Percentiles rank a stretch among this genome's conserved stretches.
These are phyloP conservation scores for Boletus vermiculosoides DNA, from an alignment of 768 basidiomycete species.

Conservation along the genomic window DNA sequence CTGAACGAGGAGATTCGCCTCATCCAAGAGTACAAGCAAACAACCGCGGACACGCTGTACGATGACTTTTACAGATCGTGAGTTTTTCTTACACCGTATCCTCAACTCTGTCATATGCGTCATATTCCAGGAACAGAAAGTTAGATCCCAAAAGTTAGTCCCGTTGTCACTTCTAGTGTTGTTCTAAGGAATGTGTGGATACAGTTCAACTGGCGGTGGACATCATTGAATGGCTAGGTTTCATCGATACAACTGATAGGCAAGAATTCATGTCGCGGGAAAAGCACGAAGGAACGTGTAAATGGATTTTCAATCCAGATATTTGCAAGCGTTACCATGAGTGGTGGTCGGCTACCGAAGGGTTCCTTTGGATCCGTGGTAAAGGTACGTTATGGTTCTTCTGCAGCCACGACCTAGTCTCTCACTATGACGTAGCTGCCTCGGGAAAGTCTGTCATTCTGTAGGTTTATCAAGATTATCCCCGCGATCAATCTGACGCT, in stretches of 20 bases:
- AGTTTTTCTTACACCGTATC: background rate
- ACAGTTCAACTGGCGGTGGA: constrained; percentile 25
- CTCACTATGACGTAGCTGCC: constrained; percentile 15
- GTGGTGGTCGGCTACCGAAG: constrained; percentile 19
- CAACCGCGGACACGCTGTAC: constrained; percentile 14
- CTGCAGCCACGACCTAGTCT: background rate
- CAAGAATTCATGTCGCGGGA: constrained; percentile 27
- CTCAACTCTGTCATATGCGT: background rate
- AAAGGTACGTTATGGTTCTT: constrained; percentile 13
- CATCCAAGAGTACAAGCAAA: constrained; percentile 23
- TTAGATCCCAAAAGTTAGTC: constrained; percentile 26
- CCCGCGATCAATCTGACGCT: constrained; percentile 2
- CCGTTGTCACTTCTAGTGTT: background rate
- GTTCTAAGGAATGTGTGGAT: constrained; percentile 2
- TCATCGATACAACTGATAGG: constrained; percentile 24
- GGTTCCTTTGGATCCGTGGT: constrained; percentile 29
- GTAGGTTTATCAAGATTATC: constrained; percentile 7
- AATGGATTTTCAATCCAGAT: constrained; percentile 23
- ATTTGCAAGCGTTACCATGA: constrained; percentile 18
- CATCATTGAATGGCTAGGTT: constrained; percentile 24
- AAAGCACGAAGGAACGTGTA: constrained; percentile 23
- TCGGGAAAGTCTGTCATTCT: constrained; percentile 27
- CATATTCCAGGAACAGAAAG: constrained; percentile 14
- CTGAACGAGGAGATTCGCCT: constrained; percentile 23
- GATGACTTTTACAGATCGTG: constrained; percentile 23